phyloP scores from a whole-genome alignment of 1,284 basidiomycete species.

The Waitea zeae region DNA sequence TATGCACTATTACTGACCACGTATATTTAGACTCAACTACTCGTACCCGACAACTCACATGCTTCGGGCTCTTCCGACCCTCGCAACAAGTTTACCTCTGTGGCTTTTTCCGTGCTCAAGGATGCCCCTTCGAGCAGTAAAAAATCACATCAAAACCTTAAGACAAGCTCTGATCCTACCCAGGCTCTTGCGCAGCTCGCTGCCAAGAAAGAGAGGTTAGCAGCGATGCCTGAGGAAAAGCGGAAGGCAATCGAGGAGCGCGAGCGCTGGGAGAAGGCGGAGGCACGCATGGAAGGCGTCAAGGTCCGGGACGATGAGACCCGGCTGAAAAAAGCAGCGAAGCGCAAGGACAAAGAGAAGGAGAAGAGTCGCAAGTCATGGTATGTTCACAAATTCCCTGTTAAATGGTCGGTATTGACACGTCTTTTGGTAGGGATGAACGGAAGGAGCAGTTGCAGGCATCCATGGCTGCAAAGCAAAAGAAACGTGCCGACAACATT shows the following conservation, averaged over 20 bases:
- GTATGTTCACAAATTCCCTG: constrained; percentile 23
- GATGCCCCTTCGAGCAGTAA: constrained; percentile 23
- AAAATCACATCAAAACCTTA: constrained; percentile 30
- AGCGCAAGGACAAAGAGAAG: constrained; percentile 82
- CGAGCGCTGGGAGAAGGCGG: constrained; percentile 78
- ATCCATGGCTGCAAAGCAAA: constrained; percentile 66
- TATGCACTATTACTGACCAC: constrained; percentile 4
- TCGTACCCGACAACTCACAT: constrained; percentile 38
- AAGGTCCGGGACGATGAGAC: constrained; percentile 77
- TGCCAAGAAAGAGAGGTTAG: constrained; percentile 57
- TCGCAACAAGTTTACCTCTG: constrained; percentile 30
- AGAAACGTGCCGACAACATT: constrained; percentile 83
- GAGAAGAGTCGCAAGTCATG: constrained; percentile 68
- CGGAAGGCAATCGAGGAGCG: constrained; percentile 60
- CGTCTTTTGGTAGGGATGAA: constrained; percentile 42
- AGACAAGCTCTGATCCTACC: constrained; percentile 60
- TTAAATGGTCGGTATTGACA: not conserved
- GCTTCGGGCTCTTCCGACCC: constrained; percentile 17
- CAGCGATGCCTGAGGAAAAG: constrained; percentile 60
- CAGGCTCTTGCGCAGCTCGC: constrained; percentile 72
- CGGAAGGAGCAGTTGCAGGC: constrained; percentile 61
- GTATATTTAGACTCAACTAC: constrained; percentile 66
- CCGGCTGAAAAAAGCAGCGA: constrained; percentile 77
- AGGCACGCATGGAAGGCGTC: constrained; percentile 67
- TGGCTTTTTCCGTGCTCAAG: constrained; percentile 56